Evolutionary conservation across 768 basidiomycete genomes (phyloP), one percentile per base, ranked within the genome.

Genomic region (Mycena haematopus): DNA sequence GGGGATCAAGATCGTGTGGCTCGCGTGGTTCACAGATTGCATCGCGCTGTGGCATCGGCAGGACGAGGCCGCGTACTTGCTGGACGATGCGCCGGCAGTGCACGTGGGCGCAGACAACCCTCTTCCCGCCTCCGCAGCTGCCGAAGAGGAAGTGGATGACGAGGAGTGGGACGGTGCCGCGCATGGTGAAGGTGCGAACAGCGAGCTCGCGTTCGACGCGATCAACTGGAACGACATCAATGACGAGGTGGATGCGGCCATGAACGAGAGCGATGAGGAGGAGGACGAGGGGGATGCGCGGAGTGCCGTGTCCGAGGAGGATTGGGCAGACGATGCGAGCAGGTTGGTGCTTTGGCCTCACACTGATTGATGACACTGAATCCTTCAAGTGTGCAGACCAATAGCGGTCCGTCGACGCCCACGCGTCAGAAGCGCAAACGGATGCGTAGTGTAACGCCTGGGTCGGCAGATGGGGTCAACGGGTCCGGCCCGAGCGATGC

Each of bases 11-110:
- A 87, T 98, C 63, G 94, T 99, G 21, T 92, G 92, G 87, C 75
- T 91, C 9, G 80, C 84, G 10, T 99, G 96, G 96, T 91, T 99
- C 70, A 88, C 85, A 33, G 92, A 96, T 73, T 94, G 90, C 13
- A 79, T 96, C 59, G 89, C 92, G n/a, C 79, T 89, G n/a, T 98
- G 96, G 95, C 77, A 77, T 56, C 86, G 86, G 58, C 89, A 91
- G 71, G 88, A 91, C 65, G 96, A 97, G 76, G 80, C 78, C 1
- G 82, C 83, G 2, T 96, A 95, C 77, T 77, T 92, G 44, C 80
- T 92, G 55, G 88, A 91, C 47, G 66, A 67, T 40, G 50, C 36
- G 25, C 55, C 59, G 3, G 27, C 24, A 3, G 24, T 49, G 31
- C 36, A 56, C 24, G 24, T 25, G 14, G 49, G 35, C 47, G 27